These are phyloP conservation scores for Chernovozyma aurita DNA, from an alignment of 1,139 yeast genomes.

Conservation along the genomic window DNA sequence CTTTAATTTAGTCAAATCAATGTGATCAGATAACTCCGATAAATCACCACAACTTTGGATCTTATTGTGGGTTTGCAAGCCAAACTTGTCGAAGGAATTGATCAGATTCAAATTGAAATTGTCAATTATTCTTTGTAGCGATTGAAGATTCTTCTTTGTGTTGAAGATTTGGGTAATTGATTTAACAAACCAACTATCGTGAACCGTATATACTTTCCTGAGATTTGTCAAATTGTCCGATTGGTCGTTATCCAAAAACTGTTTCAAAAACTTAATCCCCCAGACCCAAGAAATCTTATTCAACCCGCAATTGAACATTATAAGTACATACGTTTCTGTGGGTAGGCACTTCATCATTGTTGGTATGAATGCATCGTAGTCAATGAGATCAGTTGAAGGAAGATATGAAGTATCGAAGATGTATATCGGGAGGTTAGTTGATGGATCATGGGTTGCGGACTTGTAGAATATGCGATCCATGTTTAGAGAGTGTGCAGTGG, in stretches of 20 bases:
- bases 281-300: constrained; percentile 67
- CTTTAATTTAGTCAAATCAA: constrained; percentile 74
- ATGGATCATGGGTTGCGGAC: constrained; percentile 53
- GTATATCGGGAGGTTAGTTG: constrained; percentile 61
- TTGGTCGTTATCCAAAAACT: constrained; percentile 50
- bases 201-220: constrained; percentile 70
- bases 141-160: constrained; percentile 29
- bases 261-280: constrained; percentile 70
- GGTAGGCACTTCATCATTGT: constrained; percentile 47
- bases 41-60: too few relatives aligned
- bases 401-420: constrained; percentile 74
- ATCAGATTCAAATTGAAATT: constrained; percentile 20
- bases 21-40: constrained; percentile 54
- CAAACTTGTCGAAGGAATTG: too few relatives aligned
- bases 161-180: constrained; percentile 72
- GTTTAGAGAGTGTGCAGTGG: too few relatives aligned
- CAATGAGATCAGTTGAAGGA: constrained; percentile 49
- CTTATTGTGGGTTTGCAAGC: too few relatives aligned
- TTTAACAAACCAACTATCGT: constrained; percentile 87
- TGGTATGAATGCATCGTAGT: constrained; percentile 38
- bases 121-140: constrained; percentile 27
- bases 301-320: constrained; percentile 79
- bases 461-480: constrained; percentile 57
- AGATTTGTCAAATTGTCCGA: constrained; percentile 45
- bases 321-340: constrained; percentile 52